Conservation (phyloP, 2,329 filamentous ascomycete genomes). For the Claviceps pusilla region DNA sequence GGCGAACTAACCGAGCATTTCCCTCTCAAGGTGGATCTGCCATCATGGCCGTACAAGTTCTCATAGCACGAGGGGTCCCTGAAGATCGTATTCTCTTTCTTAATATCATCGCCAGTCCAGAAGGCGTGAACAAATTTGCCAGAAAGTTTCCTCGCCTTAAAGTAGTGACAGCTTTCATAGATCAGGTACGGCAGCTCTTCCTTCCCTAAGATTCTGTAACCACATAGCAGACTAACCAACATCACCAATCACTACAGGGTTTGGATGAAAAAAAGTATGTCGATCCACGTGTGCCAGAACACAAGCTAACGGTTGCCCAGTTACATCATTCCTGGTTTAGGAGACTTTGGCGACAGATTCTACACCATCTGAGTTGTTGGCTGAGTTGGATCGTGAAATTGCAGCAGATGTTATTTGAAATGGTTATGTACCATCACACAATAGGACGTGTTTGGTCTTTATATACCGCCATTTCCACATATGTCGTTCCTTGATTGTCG, state of each 20-base stretch:
- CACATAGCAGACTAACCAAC: neutral
- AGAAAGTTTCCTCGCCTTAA: slow-evolving; percentile 76
- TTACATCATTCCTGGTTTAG: slow-evolving; percentile 86
- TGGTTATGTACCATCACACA: neutral
- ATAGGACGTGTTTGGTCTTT: neutral
- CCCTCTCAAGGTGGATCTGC: slow-evolving; percentile 62
- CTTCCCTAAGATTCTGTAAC: neutral
- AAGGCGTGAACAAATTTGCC: slow-evolving; percentile 80
- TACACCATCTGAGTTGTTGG: slow-evolving; percentile 57
- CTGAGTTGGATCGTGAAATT: neutral
- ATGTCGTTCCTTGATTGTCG: neutral
- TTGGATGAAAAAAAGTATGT: slow-evolving; percentile 88
- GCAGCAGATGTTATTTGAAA: neutral
- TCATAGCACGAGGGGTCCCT: slow-evolving; percentile 78
- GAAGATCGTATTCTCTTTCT: slow-evolving; percentile 93
- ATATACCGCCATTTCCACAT: neutral
- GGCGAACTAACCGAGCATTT: neutral
- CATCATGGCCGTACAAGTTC: slow-evolving; percentile 88
- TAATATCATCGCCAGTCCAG: slow-evolving; percentile 92
- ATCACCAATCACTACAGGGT: slow-evolving; percentile 32
- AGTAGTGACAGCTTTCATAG: slow-evolving; percentile 90
- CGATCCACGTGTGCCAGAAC: neutral
- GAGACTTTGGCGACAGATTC: slow-evolving; percentile 90
- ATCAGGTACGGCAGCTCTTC: slow-evolving; percentile 39
- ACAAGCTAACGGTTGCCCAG: slow-evolving; percentile 37